phyloP scores from a whole-genome alignment of 495 filamentous ascomycete species.

The Trichocladium uniseriatum region DNA sequence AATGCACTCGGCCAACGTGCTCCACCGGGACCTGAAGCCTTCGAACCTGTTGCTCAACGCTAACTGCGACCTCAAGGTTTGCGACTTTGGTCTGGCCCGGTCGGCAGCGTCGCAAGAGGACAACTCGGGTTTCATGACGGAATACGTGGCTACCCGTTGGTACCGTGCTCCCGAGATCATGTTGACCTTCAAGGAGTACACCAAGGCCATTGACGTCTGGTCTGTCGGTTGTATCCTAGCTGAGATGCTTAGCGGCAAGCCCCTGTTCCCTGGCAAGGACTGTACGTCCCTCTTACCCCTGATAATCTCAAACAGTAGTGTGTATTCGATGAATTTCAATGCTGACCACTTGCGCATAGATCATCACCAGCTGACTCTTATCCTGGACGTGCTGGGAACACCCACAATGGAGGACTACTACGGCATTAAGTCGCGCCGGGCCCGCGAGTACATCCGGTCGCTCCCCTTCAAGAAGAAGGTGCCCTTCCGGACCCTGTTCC shows the following conservation, averaged over 20 bases:
- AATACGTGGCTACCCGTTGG: conserved; percentile 99
- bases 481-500: conserved; percentile 93
- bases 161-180: conserved; percentile 99
- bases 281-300: conserved; percentile 51
- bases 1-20: conserved; percentile 97
- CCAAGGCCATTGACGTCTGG: conserved; percentile 99
- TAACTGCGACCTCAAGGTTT: conserved; percentile 98
- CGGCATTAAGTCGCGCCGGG: conserved; percentile 96
- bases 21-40: conserved; percentile 95
- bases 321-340: too few species aligned
- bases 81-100: conserved; percentile 92
- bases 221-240: conserved; percentile 97
- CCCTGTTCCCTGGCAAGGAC: conserved; percentile 96
- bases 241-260: conserved; percentile 99
- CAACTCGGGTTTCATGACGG: conserved; percentile 99
- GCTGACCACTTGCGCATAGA: conserved; percentile 45
- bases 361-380: conserved; percentile 96
- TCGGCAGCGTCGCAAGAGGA: conserved; percentile 91
- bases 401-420: conserved; percentile 99
- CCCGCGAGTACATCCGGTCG: conserved; percentile 96
- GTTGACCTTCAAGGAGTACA: conserved; percentile 99
- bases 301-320: not conserved
- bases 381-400: conserved; percentile 94
- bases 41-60: conserved; percentile 95
- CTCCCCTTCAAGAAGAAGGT: conserved; percentile 99